Evolutionary conservation across 257 asterid species (phyloP), one percentile per base, ranked within the genome.

Genomic region (Solanum chiquidenum): DNA sequence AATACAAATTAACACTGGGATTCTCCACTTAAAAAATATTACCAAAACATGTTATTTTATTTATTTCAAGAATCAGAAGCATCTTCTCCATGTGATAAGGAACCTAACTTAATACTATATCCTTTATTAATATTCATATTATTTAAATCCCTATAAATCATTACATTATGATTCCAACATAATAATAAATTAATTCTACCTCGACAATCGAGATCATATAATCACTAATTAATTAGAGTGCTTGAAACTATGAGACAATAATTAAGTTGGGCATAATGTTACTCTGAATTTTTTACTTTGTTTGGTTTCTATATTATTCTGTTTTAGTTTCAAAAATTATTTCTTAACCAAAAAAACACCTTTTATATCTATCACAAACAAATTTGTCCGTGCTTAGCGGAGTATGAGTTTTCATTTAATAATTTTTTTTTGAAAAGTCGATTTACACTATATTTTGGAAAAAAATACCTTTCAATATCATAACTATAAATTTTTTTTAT

Each of bases 61-160:
- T 84, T 69, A 80, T 86, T 84, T 69, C 83, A 71, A 73, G 88
- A 84, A 88, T 88, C 86, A 87, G 88, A 90, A 84, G 87, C 89
- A 90, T 90, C 89, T 75, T 49, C 79, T 4, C 90, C 90, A 90
- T 90, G 90, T 90, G 91, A 86, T 52, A 71, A 87, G 66, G 82
- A 33, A 82, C 84, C 86, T 37, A 86, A 33, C 52, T 76, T 90
- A 88, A 86, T 72, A 60, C 13, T 23, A 18, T 86, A 44, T 79
- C 84, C 33, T 79, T 79, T 44, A 14, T 44, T 42, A 79, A 29
- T 79, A 31, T 44, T 80, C 11, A n/a, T 49, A 75, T 44, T 74
- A 74, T 23, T 87, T 42, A 29, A 75, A 29, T 74, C 9, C 73
- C 46, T 46, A 66, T 5, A n/a, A 79, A 69, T 66, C 16, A 72